Evolutionary conservation across 129 eudicot species (phyloP).

Genomic region (Smallanthus sonchifolius): DNA sequence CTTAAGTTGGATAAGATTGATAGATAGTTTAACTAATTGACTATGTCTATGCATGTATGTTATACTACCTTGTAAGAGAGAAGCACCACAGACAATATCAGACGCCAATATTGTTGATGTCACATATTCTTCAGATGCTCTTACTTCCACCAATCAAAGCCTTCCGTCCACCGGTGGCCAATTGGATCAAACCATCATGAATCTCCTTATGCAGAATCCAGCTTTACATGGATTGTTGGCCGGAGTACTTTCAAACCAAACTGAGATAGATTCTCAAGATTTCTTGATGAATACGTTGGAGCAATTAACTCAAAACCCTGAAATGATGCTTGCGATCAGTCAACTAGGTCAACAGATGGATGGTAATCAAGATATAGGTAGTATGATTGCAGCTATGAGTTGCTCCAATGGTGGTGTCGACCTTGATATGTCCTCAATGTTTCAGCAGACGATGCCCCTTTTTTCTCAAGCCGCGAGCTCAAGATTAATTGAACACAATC

Average conservation of each 20-base stretch:
- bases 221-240: conserved; percentile 52
- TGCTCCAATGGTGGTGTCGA: conserved; percentile 35
- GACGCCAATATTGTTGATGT: conserved; percentile 19
- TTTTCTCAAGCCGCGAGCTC: conserved; percentile 60
- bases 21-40: too few relatives aligned
- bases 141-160: conserved; percentile 14
- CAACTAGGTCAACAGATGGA: conserved; percentile 79
- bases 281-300: conserved; percentile 59
- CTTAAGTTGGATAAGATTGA: too few relatives aligned
- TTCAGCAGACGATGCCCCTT: conserved; percentile 91
- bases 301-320: conserved; percentile 73
- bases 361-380: conserved; percentile 49
- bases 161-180: conserved; percentile 29
- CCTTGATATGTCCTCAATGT: conserved; percentile 66
- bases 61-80: conserved; percentile 27
- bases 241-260: conserved; percentile 55
- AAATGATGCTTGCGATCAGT: conserved; percentile 57
- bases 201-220: conserved; percentile 60
- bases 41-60: neutral
- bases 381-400: conserved; percentile 49
- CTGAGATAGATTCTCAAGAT: conserved; percentile 67
- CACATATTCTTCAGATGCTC: neutral
- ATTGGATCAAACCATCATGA: conserved; percentile 49
- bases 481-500: conserved; percentile 17
- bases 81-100: conserved; percentile 31